Conservation (phyloP, 1,284 basidiomycete species). For the Sporisorium iseilematis-ciliati region DNA sequence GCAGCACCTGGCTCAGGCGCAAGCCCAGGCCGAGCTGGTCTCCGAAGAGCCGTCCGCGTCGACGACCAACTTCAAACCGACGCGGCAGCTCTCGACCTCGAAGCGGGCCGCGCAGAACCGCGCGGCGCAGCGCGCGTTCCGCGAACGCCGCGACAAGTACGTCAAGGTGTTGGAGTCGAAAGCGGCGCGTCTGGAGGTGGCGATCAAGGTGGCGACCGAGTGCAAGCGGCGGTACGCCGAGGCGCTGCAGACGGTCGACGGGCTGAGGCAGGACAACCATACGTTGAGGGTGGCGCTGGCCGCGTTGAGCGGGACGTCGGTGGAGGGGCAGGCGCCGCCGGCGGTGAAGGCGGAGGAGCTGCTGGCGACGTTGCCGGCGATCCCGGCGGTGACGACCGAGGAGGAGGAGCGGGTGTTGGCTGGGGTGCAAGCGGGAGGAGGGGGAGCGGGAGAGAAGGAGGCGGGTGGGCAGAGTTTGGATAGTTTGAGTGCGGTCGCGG, state of each 20-base stretch:
- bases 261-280: slow-evolving; percentile 59
- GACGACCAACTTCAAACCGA: slow-evolving; percentile 24
- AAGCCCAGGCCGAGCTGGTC: slow-evolving; percentile 19
- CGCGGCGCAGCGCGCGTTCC: slow-evolving; percentile 64
- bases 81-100: slow-evolving; percentile 53
- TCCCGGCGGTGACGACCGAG: slow-evolving; percentile 35
- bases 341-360: slow-evolving; percentile 45
- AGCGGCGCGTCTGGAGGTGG: slow-evolving; percentile 49
- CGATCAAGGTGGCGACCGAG: slow-evolving; percentile 55
- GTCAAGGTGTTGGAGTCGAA: slow-evolving; percentile 62
- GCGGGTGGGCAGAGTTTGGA: slow-evolving; percentile 48
- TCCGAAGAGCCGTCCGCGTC: background rate
- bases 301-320: slow-evolving; percentile 54
- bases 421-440: slow-evolving; percentile 1
- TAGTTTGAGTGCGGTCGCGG: slow-evolving; percentile 57
- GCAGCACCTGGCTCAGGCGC: slow-evolving; percentile 37
- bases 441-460: background rate
- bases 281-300: slow-evolving; percentile 57
- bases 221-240: slow-evolving; percentile 54
- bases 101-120: slow-evolving; percentile 66
- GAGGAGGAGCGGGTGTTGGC: slow-evolving; percentile 32
- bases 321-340: slow-evolving; percentile 31
- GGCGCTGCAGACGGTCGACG: slow-evolving; percentile 58
- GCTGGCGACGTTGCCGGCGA: slow-evolving; percentile 20
- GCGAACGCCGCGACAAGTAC: slow-evolving; percentile 62